Base-by-base conservation (phyloP, 129 eudicot genomes). In the Cynara cardunculus region DNA sequence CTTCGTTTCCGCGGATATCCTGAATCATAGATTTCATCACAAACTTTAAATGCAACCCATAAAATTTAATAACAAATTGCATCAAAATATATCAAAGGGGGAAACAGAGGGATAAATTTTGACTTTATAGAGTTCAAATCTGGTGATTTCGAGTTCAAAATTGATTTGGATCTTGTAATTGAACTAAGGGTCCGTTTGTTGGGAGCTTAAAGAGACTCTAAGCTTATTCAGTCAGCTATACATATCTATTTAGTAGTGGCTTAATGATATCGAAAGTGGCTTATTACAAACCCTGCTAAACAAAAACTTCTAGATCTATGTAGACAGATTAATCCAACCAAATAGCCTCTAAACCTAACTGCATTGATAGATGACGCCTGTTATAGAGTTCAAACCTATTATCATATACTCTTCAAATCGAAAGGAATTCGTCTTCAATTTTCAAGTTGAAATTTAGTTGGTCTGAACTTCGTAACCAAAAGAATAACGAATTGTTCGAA, bases 1-100 rank as follows among this genome's bases (percentile, higher is more conserved):
- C 98, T 79, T 91, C 97, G 69, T 91, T 86, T 83, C 98, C 98
- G 66, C 69, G 84, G 25, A 88, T 87, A 89, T 93, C 98, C 98
- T 93, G 91, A 35, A 72, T 27, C 49, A 84, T 19, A 19, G 59
- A 80, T 25, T 3, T 73, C 34, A 19, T 41, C 71, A 49, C 11
- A 53, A 71, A 24, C 30, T 3, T 64, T 21, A 35, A 64, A 79
- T 14, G 9, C 3, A 71, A 11, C 10, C 34, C 35, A 68, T 25
- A 68, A 10, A 22, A 11, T 5, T 28, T 14, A 80, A 27, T 21
- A n/a, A 27, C 49, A 3, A n/a, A 27, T 41, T 26, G 8, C 22
- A 53, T 39, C 34, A 74, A 62, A 18, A 66, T 28, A 49, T 3
- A 24, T 18, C 27, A 26, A 28, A 34, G 13, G 46, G 59, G 53